These are phyloP conservation scores for Nelumbo lutea DNA, from an alignment of 164 flowering plant species.

Conservation along the genomic window DNA sequence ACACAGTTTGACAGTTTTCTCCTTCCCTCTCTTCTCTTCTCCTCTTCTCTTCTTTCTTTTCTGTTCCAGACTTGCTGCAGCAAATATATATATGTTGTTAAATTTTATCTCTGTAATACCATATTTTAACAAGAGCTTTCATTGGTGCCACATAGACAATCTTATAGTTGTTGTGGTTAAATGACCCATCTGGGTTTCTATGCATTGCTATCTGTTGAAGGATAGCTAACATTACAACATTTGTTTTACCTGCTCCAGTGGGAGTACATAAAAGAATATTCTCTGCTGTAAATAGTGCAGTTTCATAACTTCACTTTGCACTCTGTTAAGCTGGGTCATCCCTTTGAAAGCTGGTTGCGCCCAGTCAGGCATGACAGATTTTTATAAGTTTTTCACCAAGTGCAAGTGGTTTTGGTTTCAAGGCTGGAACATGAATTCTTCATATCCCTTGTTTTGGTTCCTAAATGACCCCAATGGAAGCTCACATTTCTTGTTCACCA, in stretches of 20 bases:
- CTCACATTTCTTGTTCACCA: constrained; percentile 75
- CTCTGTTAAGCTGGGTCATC: constrained; percentile 80
- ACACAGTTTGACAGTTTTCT: too few relatives aligned
- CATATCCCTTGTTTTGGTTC: constrained; percentile 62
- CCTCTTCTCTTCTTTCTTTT: too few relatives aligned
- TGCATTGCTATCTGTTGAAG: constrained; percentile 77
- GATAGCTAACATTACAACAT: constrained; percentile 94
- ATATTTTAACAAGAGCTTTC: constrained; percentile 73
- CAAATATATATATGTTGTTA: too few relatives aligned
- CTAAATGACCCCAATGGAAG: constrained; percentile 74
- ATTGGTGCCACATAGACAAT: constrained; percentile 98
- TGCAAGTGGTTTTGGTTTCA: constrained; percentile 60
- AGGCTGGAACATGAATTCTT: constrained; percentile 90
- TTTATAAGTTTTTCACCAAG: constrained; percentile 64
- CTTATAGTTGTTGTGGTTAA: constrained; percentile 62
- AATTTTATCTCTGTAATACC: too few relatives aligned
- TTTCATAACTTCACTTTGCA: constrained; percentile 90
- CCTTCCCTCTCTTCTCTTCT: too few relatives aligned
- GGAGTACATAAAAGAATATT: constrained; percentile 93
- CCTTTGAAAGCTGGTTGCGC: constrained; percentile 90
- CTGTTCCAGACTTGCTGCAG: too few relatives aligned
- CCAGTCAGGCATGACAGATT: constrained; percentile 85
- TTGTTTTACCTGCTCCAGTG: constrained; percentile 96
- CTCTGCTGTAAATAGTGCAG: constrained; percentile 77
- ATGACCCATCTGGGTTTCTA: constrained; percentile 61